Conservation (phyloP, 2,329 filamentous ascomycete genomes). For the Cladophialophora exuberans region DNA sequence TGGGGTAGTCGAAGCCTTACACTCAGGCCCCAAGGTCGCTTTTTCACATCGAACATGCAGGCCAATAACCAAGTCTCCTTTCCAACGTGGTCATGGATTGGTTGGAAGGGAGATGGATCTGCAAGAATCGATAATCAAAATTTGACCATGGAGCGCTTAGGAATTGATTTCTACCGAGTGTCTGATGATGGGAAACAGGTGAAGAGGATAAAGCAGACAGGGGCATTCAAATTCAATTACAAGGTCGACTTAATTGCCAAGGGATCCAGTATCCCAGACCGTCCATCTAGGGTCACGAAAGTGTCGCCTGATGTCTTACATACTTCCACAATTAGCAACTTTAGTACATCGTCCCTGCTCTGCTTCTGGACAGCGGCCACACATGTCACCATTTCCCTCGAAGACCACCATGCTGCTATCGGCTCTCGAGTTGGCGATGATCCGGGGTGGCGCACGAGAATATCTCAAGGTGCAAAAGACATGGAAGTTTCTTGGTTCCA, state of each 20-base stretch:
- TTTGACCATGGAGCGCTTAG: neutral
- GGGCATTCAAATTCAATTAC: neutral
- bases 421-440: neutral
- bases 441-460: neutral
- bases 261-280: neutral
- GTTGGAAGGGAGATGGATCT: neutral
- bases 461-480: constrained; percentile 1
- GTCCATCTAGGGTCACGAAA: neutral
- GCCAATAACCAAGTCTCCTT: neutral
- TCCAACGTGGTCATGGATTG: neutral
- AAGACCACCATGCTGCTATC: neutral
- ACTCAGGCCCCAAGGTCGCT: neutral
- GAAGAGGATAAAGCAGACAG: neutral
- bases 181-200: neutral
- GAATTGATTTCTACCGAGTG: neutral
- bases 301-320: neutral
- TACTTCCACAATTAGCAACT: neutral
- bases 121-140: neutral
- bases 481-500: constrained; percentile 6
- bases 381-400: neutral
- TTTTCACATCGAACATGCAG: neutral
- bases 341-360: neutral
- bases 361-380: neutral
- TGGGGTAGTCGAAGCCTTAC: neutral
- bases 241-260: neutral